Evolutionary conservation across 2,329 filamentous ascomycete genomes (phyloP).

Genomic region (Neophaeococcomyces aloes): DNA sequence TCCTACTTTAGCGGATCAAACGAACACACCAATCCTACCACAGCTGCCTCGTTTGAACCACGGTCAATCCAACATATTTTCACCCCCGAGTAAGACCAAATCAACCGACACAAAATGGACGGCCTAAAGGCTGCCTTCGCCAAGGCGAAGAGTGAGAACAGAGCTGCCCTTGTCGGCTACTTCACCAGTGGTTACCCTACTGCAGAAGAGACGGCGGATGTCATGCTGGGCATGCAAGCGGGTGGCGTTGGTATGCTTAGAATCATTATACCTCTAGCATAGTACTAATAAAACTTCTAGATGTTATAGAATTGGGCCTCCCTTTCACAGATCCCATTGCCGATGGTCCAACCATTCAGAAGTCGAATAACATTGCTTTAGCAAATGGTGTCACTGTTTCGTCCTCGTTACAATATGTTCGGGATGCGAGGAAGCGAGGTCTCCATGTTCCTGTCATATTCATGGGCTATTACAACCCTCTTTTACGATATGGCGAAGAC

Average conservation of each 20-base stretch:
- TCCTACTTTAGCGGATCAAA: too few species aligned
- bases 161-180: slow-evolving; percentile 87
- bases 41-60: neutral
- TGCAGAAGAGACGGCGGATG: slow-evolving; percentile 67
- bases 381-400: slow-evolving; percentile 77
- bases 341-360: slow-evolving; percentile 94
- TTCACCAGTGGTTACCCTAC: slow-evolving; percentile 89
- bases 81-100: neutral
- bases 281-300: too few species aligned
- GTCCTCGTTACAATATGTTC: slow-evolving; percentile 71
- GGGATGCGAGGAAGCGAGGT: slow-evolving; percentile 64
- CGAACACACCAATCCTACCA: neutral
- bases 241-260: slow-evolving; percentile 66
- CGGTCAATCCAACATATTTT: neutral
- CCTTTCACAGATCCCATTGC: slow-evolving; percentile 98
- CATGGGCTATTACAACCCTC: slow-evolving; percentile 98
- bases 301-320: slow-evolving; percentile 89
- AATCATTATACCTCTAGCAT: too few species aligned
- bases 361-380: slow-evolving; percentile 81
- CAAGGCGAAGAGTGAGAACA: slow-evolving; percentile 44
- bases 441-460: slow-evolving; percentile 74
- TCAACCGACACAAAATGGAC: slow-evolving; percentile 33
- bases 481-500: slow-evolving; percentile 90
- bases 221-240: slow-evolving; percentile 80
- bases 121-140: slow-evolving; percentile 47